Evolutionary conservation across 1,284 basidiomycete species (phyloP).

Genomic region (Entoloma clypeatum): DNA sequence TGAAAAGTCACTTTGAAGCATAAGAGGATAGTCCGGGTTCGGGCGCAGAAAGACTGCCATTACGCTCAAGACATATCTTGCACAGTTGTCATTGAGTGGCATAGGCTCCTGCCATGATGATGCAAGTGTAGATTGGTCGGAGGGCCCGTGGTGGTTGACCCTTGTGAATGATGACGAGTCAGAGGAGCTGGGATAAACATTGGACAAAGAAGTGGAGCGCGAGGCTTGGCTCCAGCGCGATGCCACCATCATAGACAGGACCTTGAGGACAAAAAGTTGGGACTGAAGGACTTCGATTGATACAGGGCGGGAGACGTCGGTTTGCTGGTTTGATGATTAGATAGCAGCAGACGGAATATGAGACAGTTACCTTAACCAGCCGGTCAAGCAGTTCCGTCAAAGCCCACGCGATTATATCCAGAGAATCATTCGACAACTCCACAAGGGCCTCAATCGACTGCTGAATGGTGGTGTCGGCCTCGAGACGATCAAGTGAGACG

Average conservation of each 20-base stretch:
- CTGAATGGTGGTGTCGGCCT: slow-evolving; percentile 68
- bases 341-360: slow-evolving; percentile 5
- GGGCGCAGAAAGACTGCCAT: slow-evolving; percentile 81
- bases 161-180: slow-evolving; percentile 22
- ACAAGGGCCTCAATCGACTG: slow-evolving; percentile 75
- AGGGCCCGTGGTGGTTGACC: slow-evolving; percentile 17
- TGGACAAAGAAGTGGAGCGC: slow-evolving; percentile 40
- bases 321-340: slow-evolving; percentile 37
- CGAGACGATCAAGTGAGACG: slow-evolving; percentile 64
- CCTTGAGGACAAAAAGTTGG: slow-evolving; percentile 85
- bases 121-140: slow-evolving; percentile 33
- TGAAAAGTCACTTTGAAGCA: slow-evolving; percentile 59
- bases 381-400: slow-evolving; percentile 74
- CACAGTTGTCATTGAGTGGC: slow-evolving; percentile 81
- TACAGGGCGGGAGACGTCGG: slow-evolving; percentile 47
- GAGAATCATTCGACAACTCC: slow-evolving; percentile 71
- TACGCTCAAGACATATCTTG: slow-evolving; percentile 81
- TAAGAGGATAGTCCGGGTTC: slow-evolving; percentile 57
- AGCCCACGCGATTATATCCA: slow-evolving; percentile 78
- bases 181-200: slow-evolving; percentile 24
- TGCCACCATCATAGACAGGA: slow-evolving; percentile 75
- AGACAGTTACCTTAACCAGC: slow-evolving; percentile 61
- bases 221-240: slow-evolving; percentile 63
- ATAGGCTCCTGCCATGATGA: slow-evolving; percentile 63
- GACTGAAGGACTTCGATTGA: slow-evolving; percentile 81